phyloP scores from a whole-genome alignment of 176 grass and related monocot genomes.

The Stipa capillata region DNA sequence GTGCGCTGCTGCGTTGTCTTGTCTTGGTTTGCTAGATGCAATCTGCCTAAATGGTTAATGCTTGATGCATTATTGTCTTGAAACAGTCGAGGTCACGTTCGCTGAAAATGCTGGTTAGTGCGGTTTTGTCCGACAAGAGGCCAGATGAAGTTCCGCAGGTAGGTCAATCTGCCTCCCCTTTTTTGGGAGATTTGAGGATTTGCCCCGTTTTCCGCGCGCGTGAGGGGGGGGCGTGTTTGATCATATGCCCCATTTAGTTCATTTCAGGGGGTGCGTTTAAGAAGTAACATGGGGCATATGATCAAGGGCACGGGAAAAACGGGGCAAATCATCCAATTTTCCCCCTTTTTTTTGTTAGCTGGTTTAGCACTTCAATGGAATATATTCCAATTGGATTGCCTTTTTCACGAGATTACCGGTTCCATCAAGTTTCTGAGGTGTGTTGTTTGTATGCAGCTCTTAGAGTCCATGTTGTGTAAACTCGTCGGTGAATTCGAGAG shows the following conservation, averaged over 20 bases:
- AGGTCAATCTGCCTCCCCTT: conserved; percentile 16
- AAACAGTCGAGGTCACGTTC: conserved; percentile 65
- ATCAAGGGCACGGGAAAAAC: no score
- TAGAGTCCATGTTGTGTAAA: conserved; percentile 83
- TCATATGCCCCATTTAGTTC: no score
- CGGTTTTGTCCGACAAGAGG: conserved; percentile 78
- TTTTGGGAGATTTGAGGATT: no score
- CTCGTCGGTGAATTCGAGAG: conserved; percentile 86
- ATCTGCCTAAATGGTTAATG: conserved; percentile 8
- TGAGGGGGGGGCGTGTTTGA: no score
- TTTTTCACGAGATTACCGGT: neutral
- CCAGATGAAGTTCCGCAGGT: conserved; percentile 97
- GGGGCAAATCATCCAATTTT: no score
- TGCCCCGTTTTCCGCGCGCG: no score
- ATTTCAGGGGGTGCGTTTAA: no score
- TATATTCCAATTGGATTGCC: neutral
- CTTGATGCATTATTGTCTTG: neutral
- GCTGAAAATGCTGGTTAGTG: conserved; percentile 79
- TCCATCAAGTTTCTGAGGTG: conserved; percentile 3
- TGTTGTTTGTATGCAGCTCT: conserved; percentile 51
- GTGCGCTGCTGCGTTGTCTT: neutral
- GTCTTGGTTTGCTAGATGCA: conserved; percentile 5
- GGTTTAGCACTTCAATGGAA: conserved; percentile 1
- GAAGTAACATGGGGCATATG: no score
- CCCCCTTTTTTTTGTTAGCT: neutral